phyloP scores from a whole-genome alignment of 108 stramenopile genomes.

The Parietichytrium sp. region DNA sequence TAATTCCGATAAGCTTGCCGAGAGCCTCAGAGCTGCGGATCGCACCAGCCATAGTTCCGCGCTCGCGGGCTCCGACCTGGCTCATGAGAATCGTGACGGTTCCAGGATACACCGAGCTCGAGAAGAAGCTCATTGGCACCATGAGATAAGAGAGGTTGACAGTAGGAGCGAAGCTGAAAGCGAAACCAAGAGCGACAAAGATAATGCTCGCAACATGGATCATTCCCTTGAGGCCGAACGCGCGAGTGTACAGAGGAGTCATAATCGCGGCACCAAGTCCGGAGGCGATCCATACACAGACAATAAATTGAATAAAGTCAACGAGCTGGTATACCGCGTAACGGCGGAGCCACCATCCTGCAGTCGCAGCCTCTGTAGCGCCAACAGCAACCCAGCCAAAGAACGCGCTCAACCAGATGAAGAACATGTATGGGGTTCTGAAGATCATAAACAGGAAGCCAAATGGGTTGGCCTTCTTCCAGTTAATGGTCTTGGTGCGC shows the following conservation, averaged over 20 bases:
- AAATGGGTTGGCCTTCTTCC: constrained; percentile 31
- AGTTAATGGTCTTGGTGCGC: background rate
- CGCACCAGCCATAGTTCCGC: constrained; percentile 2
- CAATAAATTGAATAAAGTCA: background rate
- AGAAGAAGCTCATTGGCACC: background rate
- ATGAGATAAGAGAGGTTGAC: constrained; percentile 7
- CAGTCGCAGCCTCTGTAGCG: background rate
- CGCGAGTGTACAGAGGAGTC: background rate
- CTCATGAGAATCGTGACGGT: background rate
- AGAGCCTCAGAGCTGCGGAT: constrained; percentile 30
- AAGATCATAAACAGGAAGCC: background rate
- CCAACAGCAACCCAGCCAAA: constrained; percentile 23
- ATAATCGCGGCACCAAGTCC: constrained; percentile 33
- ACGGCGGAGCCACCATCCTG: constrained; percentile 32
- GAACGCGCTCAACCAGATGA: constrained; percentile 2
- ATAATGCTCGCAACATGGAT: constrained; percentile 4
- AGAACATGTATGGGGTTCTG: background rate
- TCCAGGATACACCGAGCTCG: background rate
- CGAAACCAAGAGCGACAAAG: background rate
- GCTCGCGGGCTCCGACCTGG: background rate
- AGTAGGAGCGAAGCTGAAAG: background rate
- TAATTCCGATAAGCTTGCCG: background rate
- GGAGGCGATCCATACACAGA: background rate
- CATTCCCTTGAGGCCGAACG: constrained; percentile 6
- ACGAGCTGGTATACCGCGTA: background rate